Evolutionary conservation across 805 yeast species (phyloP), one percentile per base, ranked within the genome.

Genomic region (Saturnispora besseyi): DNA sequence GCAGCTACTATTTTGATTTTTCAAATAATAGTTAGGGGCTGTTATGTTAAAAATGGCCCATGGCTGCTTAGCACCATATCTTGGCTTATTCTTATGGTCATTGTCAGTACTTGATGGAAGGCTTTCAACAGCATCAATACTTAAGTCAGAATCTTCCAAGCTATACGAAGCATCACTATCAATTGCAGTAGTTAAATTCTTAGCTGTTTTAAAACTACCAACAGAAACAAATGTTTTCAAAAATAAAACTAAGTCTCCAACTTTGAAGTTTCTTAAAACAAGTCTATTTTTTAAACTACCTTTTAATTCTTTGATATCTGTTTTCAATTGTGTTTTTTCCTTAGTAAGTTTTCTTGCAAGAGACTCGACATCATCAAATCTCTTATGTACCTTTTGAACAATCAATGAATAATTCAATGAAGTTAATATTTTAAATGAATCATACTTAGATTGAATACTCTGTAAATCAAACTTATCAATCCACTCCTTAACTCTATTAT

Each of bases 21-120:
- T 77, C 55, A 91, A 68, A 59, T 89, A 83, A 62, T 80, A 89
- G 62, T 90, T 89, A 0, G 95, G 93, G 0, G 87, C 83, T 1
- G 91, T 95, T 50, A 86, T 75, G 56, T 93, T 90, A 69, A 91
- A 91, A 1, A 95, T 96, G 0, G 96, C 96, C 98, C 98, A 91
- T 0, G 91, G 88, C 49, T 72, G 78, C 10, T 56, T 50, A 4
- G 51, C 51, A 10, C 9, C 44, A 12, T 18, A 34, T 29, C 24
- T 31, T 36, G 18, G 40, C 8, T 22, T 36, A 42, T 11, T 40
- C 12, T 28, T 28, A 11, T 36, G 41, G 7, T 13, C 42, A 36
- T 46, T 45, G 15, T 33, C 41, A 22, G 36, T 43, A 31, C 31
- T 32, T 5, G 38, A 38, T 15, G 45, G 44, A 10, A 34, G 29